phyloP scores from a whole-genome alignment of 192 early-diverging fungal species.

The Thamnidium elegans region DNA sequence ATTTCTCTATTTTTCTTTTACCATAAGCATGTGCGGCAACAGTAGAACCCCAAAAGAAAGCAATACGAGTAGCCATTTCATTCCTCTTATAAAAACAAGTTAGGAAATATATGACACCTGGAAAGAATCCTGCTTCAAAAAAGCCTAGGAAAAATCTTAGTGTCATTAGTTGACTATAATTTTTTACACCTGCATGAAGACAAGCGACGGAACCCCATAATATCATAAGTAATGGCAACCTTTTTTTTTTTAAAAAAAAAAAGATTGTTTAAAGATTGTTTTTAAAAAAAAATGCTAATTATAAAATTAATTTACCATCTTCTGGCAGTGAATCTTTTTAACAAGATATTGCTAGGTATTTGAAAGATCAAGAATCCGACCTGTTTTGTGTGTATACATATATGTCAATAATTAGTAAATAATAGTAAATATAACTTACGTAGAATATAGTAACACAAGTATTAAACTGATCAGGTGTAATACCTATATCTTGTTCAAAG shows the following conservation, averaged over 20 bases:
- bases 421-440: background rate
- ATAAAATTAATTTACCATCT: constrained; percentile 20
- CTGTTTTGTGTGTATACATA: background rate
- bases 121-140: constrained; percentile 34
- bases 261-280: no score
- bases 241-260: background rate
- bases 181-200: constrained; percentile 24
- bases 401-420: background rate
- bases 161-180: constrained; percentile 20
- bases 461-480: constrained; percentile 35
- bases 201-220: constrained; percentile 28
- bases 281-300: background rate
- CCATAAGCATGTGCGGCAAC: constrained; percentile 33
- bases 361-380: constrained; percentile 31
- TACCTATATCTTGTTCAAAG: constrained; percentile 31
- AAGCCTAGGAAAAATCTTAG: constrained; percentile 31
- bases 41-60: constrained; percentile 31
- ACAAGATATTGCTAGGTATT: constrained; percentile 35
- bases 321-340: constrained; percentile 28
- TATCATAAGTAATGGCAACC: constrained; percentile 32
- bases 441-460: constrained; percentile 33
- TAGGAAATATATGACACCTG: constrained; percentile 30
- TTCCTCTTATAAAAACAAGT: constrained; percentile 32
- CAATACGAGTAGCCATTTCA: constrained; percentile 36
- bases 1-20: background rate